Evolutionary conservation across 1,139 yeast genomes (phyloP), one percentile per base, ranked within the genome.

Genomic region (Starmera stellimalicola): DNA sequence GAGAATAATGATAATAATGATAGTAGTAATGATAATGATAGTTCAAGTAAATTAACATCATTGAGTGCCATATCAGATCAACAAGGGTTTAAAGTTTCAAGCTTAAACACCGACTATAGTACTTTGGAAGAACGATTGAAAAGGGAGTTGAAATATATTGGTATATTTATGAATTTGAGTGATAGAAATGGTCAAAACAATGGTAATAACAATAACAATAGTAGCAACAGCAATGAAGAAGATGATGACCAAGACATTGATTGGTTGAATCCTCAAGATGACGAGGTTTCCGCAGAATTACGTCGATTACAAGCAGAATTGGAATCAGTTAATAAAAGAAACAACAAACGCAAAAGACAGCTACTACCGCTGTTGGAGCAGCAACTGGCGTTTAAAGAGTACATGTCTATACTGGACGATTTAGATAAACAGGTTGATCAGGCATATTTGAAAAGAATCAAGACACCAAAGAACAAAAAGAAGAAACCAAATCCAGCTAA

Each of bases 391-490:
- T 91, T 91, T 73, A 96, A 91, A 54, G 98, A 93, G 54, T 93
- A 85, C 54, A 65, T 78, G 37, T 82, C 93, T 11, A 87, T 93
- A 36, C 59, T 88, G 41, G 97, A 91, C 37, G 97, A 91, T 52
- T 65, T 93, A 45, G 96, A 93, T 55, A 91, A 88, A 53, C 98
- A 93, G 57, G 91, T 91, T 18, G 98, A 93, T 54, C 97, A 85
- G 57, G 91, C 95, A 10, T 91, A 87, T 52, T 63, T 82, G 47
- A 83, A 88, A 56, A 68, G 96, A 39, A 70, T 83, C 40, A 75
- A 88, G 47, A 85, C 78, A n/a, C 81, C 85, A 38, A 81, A 79
- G 43, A 79, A 79, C 57, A 82, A 81, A 58, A 80, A 81, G 62
- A 83, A 80, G 62, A 70, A 72, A 37, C 36, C 40, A 17, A 36